These are phyloP conservation scores for Colletotrichum tabaci DNA, from an alignment of 2,329 filamentous ascomycete species.

Conservation along the genomic window DNA sequence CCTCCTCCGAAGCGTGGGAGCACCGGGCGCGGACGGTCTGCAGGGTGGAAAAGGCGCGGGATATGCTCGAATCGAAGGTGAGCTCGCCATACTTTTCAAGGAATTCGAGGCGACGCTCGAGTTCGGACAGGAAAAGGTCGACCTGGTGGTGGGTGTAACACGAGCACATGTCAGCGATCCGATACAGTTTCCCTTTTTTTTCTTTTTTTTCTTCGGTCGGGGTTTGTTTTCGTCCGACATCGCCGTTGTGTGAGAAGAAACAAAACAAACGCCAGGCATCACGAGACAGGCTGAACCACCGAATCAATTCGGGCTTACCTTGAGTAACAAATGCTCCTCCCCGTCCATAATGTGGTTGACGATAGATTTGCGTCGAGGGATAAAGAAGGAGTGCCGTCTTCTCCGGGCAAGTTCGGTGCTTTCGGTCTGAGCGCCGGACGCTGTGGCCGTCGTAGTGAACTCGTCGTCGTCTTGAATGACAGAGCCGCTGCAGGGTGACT, in stretches of 20 bases:
- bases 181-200: no score
- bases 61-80: conserved; percentile 86
- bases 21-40: conserved; percentile 90
- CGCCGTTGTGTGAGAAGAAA: conserved; percentile 17
- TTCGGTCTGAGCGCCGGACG: conserved; percentile 58
- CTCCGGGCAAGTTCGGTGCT: conserved; percentile 54
- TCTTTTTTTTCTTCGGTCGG: neutral
- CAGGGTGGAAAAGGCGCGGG: conserved; percentile 87
- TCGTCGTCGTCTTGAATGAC: conserved; percentile 53
- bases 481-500: conserved; percentile 55
- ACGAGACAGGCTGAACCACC: neutral
- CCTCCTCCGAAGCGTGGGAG: conserved; percentile 89
- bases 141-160: conserved; percentile 65
- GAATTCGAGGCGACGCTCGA: conserved; percentile 89
- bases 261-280: neutral
- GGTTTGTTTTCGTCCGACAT: conserved; percentile 9
- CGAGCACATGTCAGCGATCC: conserved; percentile 29
- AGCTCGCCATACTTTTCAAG: conserved; percentile 90
- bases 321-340: conserved; percentile 73
- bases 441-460: conserved; percentile 51
- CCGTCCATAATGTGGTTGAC: conserved; percentile 73
- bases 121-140: conserved; percentile 85
- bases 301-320: conserved; percentile 54
- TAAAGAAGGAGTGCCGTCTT: conserved; percentile 71
- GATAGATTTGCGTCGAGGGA: conserved; percentile 71